These are phyloP conservation scores for Pseudogymnoascus sp. DNA, from an alignment of 2,329 filamentous ascomycete species.

Conservation along the genomic window DNA sequence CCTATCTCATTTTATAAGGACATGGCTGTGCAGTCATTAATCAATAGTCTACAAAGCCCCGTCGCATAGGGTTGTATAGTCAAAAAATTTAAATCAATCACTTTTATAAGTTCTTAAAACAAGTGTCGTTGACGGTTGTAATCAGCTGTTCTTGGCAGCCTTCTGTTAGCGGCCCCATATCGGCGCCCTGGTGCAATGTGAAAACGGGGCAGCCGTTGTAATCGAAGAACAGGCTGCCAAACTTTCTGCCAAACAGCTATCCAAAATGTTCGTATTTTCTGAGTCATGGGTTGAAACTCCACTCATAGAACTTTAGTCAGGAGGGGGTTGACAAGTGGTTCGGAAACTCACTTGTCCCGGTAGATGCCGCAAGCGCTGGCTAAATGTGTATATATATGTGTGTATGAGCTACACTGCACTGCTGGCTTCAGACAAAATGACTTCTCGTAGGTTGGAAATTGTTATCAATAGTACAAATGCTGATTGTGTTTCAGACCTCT, in stretches of 20 bases:
- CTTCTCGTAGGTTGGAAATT: neutral
- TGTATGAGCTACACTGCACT: neutral
- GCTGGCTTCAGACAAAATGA: neutral
- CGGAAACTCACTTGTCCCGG: neutral
- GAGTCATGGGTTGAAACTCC: neutral
- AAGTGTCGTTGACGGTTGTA: neutral
- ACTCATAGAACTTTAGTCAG: neutral
- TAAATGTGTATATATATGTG: neutral
- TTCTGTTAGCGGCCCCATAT: neutral
- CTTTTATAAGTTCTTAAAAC: neutral
- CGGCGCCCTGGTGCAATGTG: neutral
- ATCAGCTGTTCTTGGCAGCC: neutral
- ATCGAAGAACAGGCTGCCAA: neutral
- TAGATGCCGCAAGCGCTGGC: neutral
- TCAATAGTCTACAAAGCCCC: neutral
- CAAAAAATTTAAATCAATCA: neutral
- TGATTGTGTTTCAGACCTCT: neutral
- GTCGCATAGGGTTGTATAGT: neutral
- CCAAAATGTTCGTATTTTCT: neutral
- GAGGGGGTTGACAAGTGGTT: neutral
- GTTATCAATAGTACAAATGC: neutral
- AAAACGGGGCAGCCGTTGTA: neutral
- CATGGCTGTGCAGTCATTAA: slow-evolving; percentile 14
- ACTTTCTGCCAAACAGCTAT: neutral
- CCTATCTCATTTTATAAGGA: slow-evolving; percentile 12